Evolutionary conservation across 202 grass and related monocot species (phyloP), one percentile per base, ranked within the genome.

Genomic region (Tripidium arundinaceum): DNA sequence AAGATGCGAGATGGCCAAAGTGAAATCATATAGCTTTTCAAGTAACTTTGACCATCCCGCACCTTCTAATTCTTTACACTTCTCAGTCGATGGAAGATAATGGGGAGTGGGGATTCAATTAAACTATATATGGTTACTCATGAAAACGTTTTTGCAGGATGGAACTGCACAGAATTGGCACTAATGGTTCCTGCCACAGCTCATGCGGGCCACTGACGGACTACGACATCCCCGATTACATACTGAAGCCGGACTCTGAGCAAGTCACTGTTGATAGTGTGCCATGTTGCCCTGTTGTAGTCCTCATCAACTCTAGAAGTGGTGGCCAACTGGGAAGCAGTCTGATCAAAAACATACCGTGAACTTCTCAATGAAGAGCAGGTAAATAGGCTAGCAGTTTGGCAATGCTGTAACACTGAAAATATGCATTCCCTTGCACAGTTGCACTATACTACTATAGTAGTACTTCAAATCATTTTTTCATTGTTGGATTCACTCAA

Each of bases 361-460:
- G 79, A 93, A 75, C 80, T 98, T 82, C 96, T 98, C 16, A 95
- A 93, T 78, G 78, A 86, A 84, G 52, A 77, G 25, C 96, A 99
- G 96, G 96, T 99, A 88, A 24, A 49, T 71, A 77, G 16, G n/a
- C 46, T 68, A 67, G 29, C 41, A 65, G 14, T 61, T 81, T 72
- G 22, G 4, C 39, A 59, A 70, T 36, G 33, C 7, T 37, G 4
- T 13, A 60, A 82, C 72, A 22, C 68, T 10, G 9, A 82, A 67
- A 82, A 38, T 59, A 3, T 74, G 21, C 11, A 61, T 61, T 61
- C 1, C 0, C 0, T 8, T 85, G 46, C 18, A 7, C n/a, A n/a
- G n/a, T n/a, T n/a, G n/a, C n/a, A n/a, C n/a, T 13, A 24, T 22
- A 4, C 22, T 8, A 4, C 0, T 14, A n/a, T n/a, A n/a, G 0